Conservation (phyloP, 1,139 yeast genomes). For the Protomyces inouyei region DNA sequence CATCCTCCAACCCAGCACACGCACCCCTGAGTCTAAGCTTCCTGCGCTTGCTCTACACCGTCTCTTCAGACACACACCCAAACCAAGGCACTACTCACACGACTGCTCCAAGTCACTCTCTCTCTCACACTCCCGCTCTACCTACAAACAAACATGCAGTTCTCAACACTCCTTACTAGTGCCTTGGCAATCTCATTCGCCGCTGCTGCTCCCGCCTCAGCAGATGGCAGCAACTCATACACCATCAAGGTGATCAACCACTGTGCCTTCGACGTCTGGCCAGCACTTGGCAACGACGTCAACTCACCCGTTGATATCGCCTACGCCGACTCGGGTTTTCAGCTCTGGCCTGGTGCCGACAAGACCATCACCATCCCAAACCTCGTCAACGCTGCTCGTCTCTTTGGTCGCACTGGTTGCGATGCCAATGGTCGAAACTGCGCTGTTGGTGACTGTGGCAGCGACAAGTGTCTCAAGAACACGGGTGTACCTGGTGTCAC, state of each 20-base stretch:
- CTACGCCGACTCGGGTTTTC: slow-evolving; percentile 9
- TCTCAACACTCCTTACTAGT: background rate
- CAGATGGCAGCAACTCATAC: background rate
- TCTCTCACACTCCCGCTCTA: background rate
- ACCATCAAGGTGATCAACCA: slow-evolving; percentile 18
- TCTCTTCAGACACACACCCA: background rate
- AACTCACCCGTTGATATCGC: slow-evolving; percentile 6
- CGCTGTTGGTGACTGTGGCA: slow-evolving; percentile 26
- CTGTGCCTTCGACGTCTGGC: slow-evolving; percentile 20
- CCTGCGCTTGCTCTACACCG: slow-evolving; percentile 1
- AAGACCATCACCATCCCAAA: slow-evolving; percentile 8
- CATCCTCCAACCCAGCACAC: background rate
- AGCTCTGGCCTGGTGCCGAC: slow-evolving; percentile 9
- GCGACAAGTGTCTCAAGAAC: slow-evolving; percentile 1
- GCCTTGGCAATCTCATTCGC: background rate
- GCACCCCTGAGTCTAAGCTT: background rate
- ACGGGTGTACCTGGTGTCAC: slow-evolving; percentile 24
- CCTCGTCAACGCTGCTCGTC: slow-evolving; percentile 17
- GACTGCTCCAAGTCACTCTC: background rate
- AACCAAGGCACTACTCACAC: background rate
- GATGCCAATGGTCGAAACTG: slow-evolving; percentile 6
- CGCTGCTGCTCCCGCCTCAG: background rate
- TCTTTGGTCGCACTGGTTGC: slow-evolving; percentile 25
- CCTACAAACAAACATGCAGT: background rate
- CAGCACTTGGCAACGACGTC: slow-evolving; percentile 20